Base-by-base conservation (phyloP, 2,329 filamentous ascomycete genomes). In the Microsporum ferrugineum region DNA sequence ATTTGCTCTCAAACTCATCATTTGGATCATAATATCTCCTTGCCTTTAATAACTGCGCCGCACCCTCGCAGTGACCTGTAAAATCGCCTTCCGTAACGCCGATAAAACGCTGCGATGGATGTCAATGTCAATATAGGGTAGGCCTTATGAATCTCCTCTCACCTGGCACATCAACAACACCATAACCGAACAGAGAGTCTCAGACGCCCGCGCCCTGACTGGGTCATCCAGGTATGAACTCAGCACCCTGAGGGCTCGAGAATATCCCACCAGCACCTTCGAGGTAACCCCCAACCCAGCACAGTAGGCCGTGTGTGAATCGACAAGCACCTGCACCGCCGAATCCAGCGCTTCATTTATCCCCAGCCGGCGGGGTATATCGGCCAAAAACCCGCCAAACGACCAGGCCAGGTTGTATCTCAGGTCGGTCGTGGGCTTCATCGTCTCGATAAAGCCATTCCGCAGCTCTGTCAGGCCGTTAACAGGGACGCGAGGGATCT, bases 321-420 rank as follows among this genome's bases (percentile, higher is more conserved):
- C 67, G 7, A 70, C 61, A 5, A 75, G 47, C 0, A 70, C 68
- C 53, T 71, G 69, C 2, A 72, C 67, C 5, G 73, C 67, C 5
- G 74, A 71, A 62, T 80, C 78, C 0, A 82, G 69, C 1, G 78
- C 78, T 55, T 72, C 70, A 53, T 78, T 81, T 8, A 63, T 68
- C 0, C 79, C 80, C 1, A 82, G 64, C 0, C 78, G 75, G 39
- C 66, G 66, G 0, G 80, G 80, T 0, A 82, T 67, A n/a, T 78
- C 71, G 1, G 69, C 68, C 8, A 82, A 66, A 63, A 78, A 81
- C 0, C 67, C 65, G 0, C 79, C 80, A 62, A 79, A 82, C 12
- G 69, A 66, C 72, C 76, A 77, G 47, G 70, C 69, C 5, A 82
- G 65, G 51, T 80, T 78, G 63, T 78, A 81, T 17, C 77, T 71